A percentile compares a stretch with the other conserved stretches of the same genome.
Evolutionary conservation across 148 eudicot species (phyloP).

Genomic region (Rhododendron ovatum): DNA sequence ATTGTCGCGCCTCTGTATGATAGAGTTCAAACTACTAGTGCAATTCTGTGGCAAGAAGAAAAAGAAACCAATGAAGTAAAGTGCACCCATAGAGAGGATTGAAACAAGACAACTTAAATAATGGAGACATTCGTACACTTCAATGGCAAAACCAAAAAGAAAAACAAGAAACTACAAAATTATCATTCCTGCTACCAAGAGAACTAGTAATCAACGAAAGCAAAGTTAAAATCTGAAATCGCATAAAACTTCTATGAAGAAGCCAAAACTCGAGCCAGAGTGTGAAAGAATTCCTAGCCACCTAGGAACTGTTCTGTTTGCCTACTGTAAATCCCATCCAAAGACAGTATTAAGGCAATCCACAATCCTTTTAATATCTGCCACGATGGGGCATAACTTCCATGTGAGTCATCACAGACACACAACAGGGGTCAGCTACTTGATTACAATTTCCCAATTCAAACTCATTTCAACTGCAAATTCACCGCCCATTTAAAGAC

Average conservation of each 20-base stretch:
- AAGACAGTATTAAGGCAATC: neutral
- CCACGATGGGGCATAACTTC: neutral
- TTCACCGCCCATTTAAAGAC: neutral
- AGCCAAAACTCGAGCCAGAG: neutral
- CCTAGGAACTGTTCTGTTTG: neutral
- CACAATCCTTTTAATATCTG: neutral
- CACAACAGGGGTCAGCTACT: neutral
- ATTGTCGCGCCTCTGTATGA: conserved; percentile 56
- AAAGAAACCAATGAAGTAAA: neutral
- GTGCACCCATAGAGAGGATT: neutral
- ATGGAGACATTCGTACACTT: neutral
- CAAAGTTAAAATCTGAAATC: neutral
- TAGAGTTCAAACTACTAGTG: conserved; percentile 47
- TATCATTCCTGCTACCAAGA: neutral
- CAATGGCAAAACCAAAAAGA: neutral
- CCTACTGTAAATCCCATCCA: neutral
- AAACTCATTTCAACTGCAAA: neutral
- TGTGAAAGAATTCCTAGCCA: neutral
- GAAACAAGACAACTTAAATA: neutral
- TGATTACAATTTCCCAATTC: neutral
- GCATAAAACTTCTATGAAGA: neutral
- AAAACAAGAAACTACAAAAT: neutral
- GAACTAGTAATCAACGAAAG: neutral
- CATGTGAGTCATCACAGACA: neutral
- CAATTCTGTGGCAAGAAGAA: conserved; percentile 44